A percentile compares a stretch with the other conserved stretches of the same genome.
phyloP scores from a whole-genome alignment of 2,329 filamentous ascomycete genomes.

The Microdochium nivale region DNA sequence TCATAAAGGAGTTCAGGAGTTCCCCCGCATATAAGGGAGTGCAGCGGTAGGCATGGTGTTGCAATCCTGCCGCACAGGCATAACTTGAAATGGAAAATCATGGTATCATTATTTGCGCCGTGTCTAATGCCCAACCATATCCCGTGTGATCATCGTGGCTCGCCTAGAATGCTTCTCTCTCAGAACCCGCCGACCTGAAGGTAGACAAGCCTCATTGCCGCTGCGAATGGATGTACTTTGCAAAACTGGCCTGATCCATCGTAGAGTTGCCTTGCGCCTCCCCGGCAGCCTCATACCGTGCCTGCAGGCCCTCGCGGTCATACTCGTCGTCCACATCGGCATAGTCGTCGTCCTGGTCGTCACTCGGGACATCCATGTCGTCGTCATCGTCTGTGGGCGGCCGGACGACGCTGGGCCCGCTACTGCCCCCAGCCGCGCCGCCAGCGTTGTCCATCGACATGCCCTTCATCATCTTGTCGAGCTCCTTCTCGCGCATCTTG shows the following conservation, averaged over 20 bases:
- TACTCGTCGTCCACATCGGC: conserved; percentile 51
- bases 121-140: conserved; percentile 1
- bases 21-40: background rate
- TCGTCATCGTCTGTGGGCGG: conserved; percentile 37
- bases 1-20: conserved; percentile 1
- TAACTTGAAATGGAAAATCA: background rate
- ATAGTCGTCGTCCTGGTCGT: conserved; percentile 49
- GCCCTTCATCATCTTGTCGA: conserved; percentile 90
- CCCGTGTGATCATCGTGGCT: background rate
- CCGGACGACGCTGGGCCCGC: conserved; percentile 20
- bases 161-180: too few species aligned
- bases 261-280: conserved; percentile 44
- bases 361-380: conserved; percentile 35
- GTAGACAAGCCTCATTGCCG: background rate
- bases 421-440: conserved; percentile 9
- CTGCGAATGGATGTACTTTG: conserved; percentile 42
- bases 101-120: conserved; percentile 14
- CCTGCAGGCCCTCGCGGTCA: conserved; percentile 58
- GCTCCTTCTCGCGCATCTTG: conserved; percentile 64
- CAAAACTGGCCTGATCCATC: conserved; percentile 50
- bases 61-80: background rate
- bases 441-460: conserved; percentile 49
- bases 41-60: background rate
- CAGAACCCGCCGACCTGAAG: too few species aligned
- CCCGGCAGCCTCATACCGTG: conserved; percentile 70